Percentiles rank a stretch among this genome's conserved stretches.
Evolutionary conservation across 2,329 filamentous ascomycete genomes (phyloP).

Genomic region (Coniochaeta ligniaria): DNA sequence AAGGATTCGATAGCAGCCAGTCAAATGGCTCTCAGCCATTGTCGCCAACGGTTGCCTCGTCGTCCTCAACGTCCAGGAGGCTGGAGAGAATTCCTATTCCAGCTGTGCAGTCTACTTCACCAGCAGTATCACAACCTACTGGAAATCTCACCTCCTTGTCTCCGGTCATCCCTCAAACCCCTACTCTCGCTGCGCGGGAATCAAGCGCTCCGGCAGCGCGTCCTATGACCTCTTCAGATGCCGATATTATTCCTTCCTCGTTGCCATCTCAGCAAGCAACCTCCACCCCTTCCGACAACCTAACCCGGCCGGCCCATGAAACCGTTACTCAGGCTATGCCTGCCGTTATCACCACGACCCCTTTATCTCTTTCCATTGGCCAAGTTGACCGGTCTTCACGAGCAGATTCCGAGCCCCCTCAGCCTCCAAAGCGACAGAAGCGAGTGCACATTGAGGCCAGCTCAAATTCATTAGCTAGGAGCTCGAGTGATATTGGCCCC

Average conservation of each 20-base stretch:
- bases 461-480: constrained; percentile 18
- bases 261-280: no score
- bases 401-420: constrained; percentile 2
- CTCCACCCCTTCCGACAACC: no score
- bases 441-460: constrained; percentile 7
- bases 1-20: constrained; percentile 21
- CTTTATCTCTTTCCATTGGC: no score
- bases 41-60: no score
- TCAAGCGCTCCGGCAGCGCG: background rate
- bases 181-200: background rate
- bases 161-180: background rate
- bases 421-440: constrained; percentile 17
- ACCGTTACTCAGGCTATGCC: no score
- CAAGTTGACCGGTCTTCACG: background rate
- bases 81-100: no score
- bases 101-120: no score
- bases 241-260: background rate
- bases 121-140: background rate
- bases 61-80: background rate
- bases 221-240: no score
- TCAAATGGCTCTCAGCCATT: constrained; percentile 11
- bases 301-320: no score
- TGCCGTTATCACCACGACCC: no score
- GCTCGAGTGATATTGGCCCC: constrained; percentile 25
- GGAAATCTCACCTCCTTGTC: background rate